These are phyloP conservation scores for Saururus chinensis DNA, from an alignment of 164 flowering plant genomes.

Conservation along the genomic window DNA sequence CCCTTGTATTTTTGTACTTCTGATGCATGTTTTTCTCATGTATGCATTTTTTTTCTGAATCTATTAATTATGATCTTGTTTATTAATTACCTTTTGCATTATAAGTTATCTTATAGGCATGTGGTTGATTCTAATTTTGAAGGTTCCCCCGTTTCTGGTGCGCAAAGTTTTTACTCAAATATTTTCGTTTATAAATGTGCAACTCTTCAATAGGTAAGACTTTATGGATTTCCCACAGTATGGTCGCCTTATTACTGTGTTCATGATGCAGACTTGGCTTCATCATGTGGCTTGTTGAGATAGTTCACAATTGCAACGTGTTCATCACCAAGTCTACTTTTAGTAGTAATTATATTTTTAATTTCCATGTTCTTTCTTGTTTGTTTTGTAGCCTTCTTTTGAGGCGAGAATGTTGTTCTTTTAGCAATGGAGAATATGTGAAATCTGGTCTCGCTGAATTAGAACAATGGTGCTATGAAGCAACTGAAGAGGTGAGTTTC, in stretches of 20 bases:
- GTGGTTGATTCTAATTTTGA: slow-evolving; percentile 9
- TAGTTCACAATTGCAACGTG: no score
- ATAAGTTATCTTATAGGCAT: background rate
- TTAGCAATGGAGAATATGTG: slow-evolving; percentile 94
- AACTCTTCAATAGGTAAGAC: slow-evolving; percentile 79
- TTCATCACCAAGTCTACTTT: no score
- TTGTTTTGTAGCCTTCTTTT: slow-evolving; percentile 67
- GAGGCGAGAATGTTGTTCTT: slow-evolving; percentile 98
- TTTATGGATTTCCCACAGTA: background rate
- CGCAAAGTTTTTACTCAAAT: slow-evolving; percentile 81
- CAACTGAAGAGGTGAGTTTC: slow-evolving; percentile 74
- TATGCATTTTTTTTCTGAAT: background rate
- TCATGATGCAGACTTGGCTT: background rate
- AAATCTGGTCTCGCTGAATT: slow-evolving; percentile 89
- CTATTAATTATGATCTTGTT: background rate
- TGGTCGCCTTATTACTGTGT: background rate
- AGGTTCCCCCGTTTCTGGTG: slow-evolving; percentile 87
- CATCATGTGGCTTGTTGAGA: no score
- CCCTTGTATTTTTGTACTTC: background rate
- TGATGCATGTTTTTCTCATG: background rate
- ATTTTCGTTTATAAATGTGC: slow-evolving; percentile 95
- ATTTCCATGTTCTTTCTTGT: background rate
- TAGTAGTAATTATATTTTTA: no score
- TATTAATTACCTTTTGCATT: no score
- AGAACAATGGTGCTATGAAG: slow-evolving; percentile 79